Conservation (phyloP, 1,284 basidiomycete species). For the Chalciporus piperatoides region DNA sequence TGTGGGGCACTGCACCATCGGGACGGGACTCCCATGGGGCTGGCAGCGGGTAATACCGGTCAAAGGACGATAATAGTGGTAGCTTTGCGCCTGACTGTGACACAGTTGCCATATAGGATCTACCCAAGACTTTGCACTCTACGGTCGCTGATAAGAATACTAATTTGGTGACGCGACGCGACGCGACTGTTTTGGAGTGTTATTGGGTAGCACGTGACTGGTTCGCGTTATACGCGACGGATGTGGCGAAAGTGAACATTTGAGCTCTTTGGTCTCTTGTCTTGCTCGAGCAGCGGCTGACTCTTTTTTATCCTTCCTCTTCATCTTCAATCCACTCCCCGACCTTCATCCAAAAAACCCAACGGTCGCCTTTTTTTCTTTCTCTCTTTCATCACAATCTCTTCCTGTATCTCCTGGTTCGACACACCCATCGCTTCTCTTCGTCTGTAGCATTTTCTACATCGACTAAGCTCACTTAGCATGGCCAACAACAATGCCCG, state of each 20-base stretch:
- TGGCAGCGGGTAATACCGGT: neutral
- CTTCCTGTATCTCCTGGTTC: conserved; percentile 22
- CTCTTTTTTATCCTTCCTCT: conserved; percentile 14
- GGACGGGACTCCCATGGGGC: neutral
- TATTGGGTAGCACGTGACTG: conserved; percentile 31
- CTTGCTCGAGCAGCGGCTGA: conserved; percentile 30
- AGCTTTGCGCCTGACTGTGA: neutral
- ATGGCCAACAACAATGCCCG: conserved; percentile 59
- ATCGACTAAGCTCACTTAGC: conserved; percentile 31
- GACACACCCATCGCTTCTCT: conserved; percentile 20
- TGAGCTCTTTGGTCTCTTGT: conserved; percentile 10
- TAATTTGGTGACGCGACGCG: conserved; percentile 23
- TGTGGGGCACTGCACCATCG: neutral
- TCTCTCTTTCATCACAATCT: conserved; percentile 24
- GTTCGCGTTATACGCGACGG: conserved; percentile 36
- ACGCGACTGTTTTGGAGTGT: conserved; percentile 36
- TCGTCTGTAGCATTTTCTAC: conserved; percentile 33
- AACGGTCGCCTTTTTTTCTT: conserved; percentile 18
- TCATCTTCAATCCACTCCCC: conserved; percentile 5
- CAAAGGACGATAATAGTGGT: neutral
- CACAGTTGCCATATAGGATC: neutral
- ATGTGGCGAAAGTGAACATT: conserved; percentile 6
- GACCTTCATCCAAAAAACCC: conserved; percentile 19
- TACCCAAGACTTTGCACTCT: too few species aligned
- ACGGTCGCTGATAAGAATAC: too few species aligned